phyloP scores from a whole-genome alignment of 1,284 basidiomycete species.

The Boletus subluridellus region DNA sequence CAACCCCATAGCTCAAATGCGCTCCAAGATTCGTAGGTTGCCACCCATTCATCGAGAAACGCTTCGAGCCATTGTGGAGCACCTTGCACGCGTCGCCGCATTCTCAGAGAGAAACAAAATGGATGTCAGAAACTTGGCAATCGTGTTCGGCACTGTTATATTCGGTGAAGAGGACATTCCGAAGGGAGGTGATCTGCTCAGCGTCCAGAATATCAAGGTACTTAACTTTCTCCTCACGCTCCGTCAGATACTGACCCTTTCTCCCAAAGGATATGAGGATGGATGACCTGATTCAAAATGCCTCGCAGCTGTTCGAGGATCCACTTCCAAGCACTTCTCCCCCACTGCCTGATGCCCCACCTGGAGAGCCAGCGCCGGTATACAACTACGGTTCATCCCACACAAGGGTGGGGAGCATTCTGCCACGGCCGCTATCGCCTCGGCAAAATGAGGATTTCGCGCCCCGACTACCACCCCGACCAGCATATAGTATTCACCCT shows the following conservation, averaged over 20 bases:
- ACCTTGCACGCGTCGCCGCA: slow-evolving; percentile 75
- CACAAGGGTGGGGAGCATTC: slow-evolving; percentile 55
- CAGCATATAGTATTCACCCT: slow-evolving; percentile 73
- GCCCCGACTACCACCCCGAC: slow-evolving; percentile 63
- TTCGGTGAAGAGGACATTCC: slow-evolving; percentile 88
- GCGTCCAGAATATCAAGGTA: slow-evolving; percentile 71
- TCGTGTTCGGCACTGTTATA: slow-evolving; percentile 80
- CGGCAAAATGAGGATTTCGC: slow-evolving; percentile 61
- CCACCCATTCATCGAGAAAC: slow-evolving; percentile 88
- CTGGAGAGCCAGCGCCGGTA: slow-evolving; percentile 52
- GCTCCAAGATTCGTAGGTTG: slow-evolving; percentile 79
- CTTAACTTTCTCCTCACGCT: not conserved
- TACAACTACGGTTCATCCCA: slow-evolving; percentile 65
- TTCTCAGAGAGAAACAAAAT: slow-evolving; percentile 85
- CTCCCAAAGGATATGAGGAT: slow-evolving; percentile 72
- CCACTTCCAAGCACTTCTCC: slow-evolving; percentile 43
- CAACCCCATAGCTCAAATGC: slow-evolving; percentile 70
- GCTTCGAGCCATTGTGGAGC: slow-evolving; percentile 83
- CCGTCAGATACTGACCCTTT: not conserved
- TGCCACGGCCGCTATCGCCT: slow-evolving; percentile 30
- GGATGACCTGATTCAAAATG: slow-evolving; percentile 80
- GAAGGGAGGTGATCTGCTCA: slow-evolving; percentile 69
- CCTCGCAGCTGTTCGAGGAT: slow-evolving; percentile 61
- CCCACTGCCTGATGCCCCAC: slow-evolving; percentile 63
- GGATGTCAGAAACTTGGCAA: slow-evolving; percentile 87